Evolutionary conservation across 495 filamentous ascomycete genomes (phyloP).

Genomic region (Penicillium fimorum): DNA sequence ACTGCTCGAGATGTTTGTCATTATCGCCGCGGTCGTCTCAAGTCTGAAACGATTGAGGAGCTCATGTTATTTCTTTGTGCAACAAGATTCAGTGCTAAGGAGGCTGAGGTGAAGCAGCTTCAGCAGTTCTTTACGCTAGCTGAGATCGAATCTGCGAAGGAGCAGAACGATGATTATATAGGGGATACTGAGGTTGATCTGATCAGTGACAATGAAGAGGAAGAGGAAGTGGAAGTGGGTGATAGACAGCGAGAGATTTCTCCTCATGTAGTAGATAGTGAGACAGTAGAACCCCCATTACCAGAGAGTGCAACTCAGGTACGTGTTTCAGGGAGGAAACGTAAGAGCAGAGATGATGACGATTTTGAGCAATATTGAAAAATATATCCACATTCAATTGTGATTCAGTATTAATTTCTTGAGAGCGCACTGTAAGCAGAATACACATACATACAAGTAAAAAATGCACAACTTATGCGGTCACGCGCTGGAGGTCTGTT

Average conservation of each 20-base stretch:
- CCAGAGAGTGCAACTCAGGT: not conserved
- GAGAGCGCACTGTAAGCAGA: too few relatives aligned
- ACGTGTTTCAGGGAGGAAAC: not conserved
- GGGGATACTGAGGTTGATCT: not conserved
- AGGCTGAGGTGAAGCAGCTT: not conserved
- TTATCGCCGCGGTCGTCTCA: not conserved
- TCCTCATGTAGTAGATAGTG: not conserved
- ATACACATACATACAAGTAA: too few relatives aligned
- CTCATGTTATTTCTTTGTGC: constrained; percentile 5
- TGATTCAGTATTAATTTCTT: too few relatives aligned
- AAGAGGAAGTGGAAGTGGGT: not conserved
- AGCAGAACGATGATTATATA: not conserved
- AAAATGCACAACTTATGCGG: too few relatives aligned
- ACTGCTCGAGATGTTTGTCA: too few relatives aligned
- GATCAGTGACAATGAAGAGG: constrained; percentile 7
- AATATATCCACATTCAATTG: too few relatives aligned
- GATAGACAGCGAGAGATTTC: not conserved
- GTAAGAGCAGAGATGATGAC: too few relatives aligned
- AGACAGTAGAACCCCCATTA: not conserved
- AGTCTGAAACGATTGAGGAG: not conserved
- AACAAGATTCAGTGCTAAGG: not conserved
- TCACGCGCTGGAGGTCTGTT: too few relatives aligned
- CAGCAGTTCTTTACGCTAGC: not conserved
- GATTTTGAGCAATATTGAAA: too few relatives aligned
- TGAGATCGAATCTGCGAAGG: not conserved